Base-by-base conservation (phyloP, 140 eudicot species). In the Cichorium intybus region DNA sequence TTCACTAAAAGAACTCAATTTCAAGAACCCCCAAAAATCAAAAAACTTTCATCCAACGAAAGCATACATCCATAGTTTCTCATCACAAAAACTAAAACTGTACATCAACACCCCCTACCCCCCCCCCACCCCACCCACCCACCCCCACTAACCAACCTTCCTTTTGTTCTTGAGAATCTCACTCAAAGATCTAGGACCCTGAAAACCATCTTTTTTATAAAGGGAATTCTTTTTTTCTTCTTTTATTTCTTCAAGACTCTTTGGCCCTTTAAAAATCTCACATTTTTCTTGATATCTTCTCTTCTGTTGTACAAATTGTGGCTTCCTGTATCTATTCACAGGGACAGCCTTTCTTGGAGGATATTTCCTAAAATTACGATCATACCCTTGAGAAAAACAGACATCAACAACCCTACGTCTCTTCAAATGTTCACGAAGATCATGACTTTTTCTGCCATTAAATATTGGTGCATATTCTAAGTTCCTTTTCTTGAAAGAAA, bases 161-260 rank as follows among this genome's bases (percentile, higher is more conserved):
- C 73, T 66, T 70, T 73, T 82, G 39, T 66, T 56, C 75, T 66
- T 67, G 39, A 85, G 82, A 78, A 82, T 76, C 77, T 79, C 84
- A 70, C 69, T 58, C 49, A 85, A 66, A 34, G 88, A 78, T 67
- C 82, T 85, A 8, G 88, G 88, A 64, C 86, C 88, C 73, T 70
- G 78, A 73, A 82, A 79, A 49, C 74, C 75, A 39, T 71, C 77
- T 3, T 76, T 65, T 17, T 37, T 68, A 45, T n/a, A n/a, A n/a
- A n/a, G n/a, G n/a, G n/a, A n/a, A n/a, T n/a, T n/a, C n/a, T n/a
- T n/a, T n/a, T n/a, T n/a, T n/a, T n/a, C n/a, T n/a, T n/a, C n/a
- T n/a, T n/a, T n/a, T n/a, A n/a, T n/a, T n/a, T n/a, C n/a, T n/a
- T n/a, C n/a, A n/a, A n/a, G n/a, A n/a, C n/a, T n/a, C n/a, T n/a